Conservation (phyloP, 306 rosid species). For the Abrus precatorius region DNA sequence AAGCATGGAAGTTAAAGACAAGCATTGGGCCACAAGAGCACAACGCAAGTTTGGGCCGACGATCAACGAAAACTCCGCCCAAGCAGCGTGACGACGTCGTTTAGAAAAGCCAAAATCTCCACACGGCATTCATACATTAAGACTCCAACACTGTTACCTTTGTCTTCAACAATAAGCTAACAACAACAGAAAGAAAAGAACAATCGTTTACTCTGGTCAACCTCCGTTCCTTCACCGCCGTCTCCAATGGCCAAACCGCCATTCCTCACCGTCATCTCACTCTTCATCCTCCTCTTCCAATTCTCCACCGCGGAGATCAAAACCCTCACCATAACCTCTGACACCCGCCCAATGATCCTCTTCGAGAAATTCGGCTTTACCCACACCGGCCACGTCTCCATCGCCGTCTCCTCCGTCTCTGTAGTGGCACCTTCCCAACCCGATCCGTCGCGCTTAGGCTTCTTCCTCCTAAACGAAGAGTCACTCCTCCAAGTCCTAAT, state of each 20-base stretch:
- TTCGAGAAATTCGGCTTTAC: slow-evolving; percentile 95
- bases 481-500: slow-evolving; percentile 79
- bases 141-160: background rate
- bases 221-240: background rate
- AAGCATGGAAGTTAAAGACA: no score
- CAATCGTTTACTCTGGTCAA: background rate
- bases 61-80: no score
- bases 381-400: slow-evolving; percentile 69
- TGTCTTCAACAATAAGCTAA: slow-evolving; percentile 35
- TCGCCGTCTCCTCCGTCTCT: slow-evolving; percentile 64
- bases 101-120: background rate
- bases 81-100: slow-evolving; percentile 19
- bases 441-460: slow-evolving; percentile 70
- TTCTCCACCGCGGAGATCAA: slow-evolving; percentile 77
- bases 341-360: slow-evolving; percentile 78
- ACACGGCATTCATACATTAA: background rate
- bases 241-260: slow-evolving; percentile 51
- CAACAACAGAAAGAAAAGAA: no score
- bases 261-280: slow-evolving; percentile 48
- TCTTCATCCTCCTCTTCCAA: slow-evolving; percentile 43
- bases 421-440: slow-evolving; percentile 46
- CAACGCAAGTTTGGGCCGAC: background rate
- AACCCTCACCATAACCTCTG: slow-evolving; percentile 72
- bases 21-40: no score
- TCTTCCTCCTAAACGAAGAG: slow-evolving; percentile 88